These are phyloP conservation scores for Saturnispora besseyi DNA, from an alignment of 805 yeast species.

Conservation along the genomic window DNA sequence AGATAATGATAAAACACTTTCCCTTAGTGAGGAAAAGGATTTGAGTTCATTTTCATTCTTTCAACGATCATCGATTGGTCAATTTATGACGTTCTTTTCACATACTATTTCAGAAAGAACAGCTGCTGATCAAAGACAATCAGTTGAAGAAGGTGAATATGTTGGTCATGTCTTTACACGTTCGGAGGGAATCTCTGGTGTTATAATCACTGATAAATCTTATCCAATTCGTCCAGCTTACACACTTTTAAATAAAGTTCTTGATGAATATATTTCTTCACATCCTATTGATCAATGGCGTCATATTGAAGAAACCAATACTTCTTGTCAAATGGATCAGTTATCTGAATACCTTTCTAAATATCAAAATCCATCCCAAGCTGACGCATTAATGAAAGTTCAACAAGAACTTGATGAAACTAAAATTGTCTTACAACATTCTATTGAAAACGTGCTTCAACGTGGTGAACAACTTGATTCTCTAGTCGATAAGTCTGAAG, in stretches of 20 bases:
- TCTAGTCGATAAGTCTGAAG: conserved; percentile 91
- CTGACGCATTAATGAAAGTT: conserved; percentile 93
- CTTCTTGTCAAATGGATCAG: conserved; percentile 44
- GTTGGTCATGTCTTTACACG: conserved; percentile 89
- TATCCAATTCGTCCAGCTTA: conserved; percentile 97
- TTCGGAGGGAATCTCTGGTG: conserved; percentile 86
- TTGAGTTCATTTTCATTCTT: conserved; percentile 81
- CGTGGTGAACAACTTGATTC: conserved; percentile 95
- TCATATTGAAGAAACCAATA: conserved; percentile 35
- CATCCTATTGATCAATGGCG: conserved; percentile 74
- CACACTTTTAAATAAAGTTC: conserved; percentile 78
- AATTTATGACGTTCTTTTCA: conserved; percentile 91
- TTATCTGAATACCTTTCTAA: conserved; percentile 64
- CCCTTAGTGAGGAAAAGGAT: conserved; percentile 73
- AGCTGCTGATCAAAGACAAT: conserved; percentile 80
- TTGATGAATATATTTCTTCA: conserved; percentile 81
- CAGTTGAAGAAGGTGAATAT: conserved; percentile 86
- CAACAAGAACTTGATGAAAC: conserved; percentile 98
- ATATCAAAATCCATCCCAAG: conserved; percentile 95
- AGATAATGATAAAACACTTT: conserved; percentile 49
- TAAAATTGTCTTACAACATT: conserved; percentile 89
- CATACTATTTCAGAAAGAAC: conserved; percentile 89
- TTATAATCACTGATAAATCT: conserved; percentile 86
- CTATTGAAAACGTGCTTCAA: conserved; percentile 87
- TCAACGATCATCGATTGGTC: conserved; percentile 66